Percentiles rank a stretch among this genome's conserved stretches.
phyloP scores from a whole-genome alignment of 2,329 filamentous ascomycete species.

The Curvularia sp. region DNA sequence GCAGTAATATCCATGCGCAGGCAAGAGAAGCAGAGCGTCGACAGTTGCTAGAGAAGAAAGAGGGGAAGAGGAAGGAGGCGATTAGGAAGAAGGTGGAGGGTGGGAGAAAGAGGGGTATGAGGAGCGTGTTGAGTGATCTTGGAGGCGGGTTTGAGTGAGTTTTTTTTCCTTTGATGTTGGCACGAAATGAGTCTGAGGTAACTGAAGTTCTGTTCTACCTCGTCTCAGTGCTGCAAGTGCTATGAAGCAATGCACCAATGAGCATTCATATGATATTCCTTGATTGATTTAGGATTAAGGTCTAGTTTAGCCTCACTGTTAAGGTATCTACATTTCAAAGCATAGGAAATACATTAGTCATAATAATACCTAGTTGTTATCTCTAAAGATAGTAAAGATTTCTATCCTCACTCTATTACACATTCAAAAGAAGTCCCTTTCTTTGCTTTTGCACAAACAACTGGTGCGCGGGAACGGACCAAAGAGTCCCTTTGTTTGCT shows the following conservation, averaged over 20 bases:
- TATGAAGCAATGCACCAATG: background rate
- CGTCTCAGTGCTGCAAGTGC: background rate
- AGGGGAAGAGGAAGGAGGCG: conserved; percentile 59
- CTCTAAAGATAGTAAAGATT: no score
- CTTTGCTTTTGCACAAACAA: no score
- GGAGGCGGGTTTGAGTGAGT: conserved; percentile 48
- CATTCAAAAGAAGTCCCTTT: no score
- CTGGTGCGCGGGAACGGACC: no score
- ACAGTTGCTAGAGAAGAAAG: conserved; percentile 59
- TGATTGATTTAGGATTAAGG: background rate
- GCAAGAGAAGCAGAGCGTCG: conserved; percentile 65
- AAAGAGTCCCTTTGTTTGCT: no score
- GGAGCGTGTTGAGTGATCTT: conserved; percentile 45
- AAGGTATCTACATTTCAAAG: no score
- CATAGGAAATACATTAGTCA: no score
- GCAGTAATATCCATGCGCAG: conserved; percentile 66
- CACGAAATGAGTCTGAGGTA: background rate
- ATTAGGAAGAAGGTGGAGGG: conserved; percentile 54
- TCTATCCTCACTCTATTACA: no score
- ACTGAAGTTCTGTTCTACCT: background rate
- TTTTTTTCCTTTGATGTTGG: background rate
- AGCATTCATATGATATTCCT: background rate
- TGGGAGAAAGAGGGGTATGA: conserved; percentile 35
- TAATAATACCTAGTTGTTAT: no score
- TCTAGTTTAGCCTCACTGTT: background rate